A percentile compares a stretch with the other conserved stretches of the same genome.
Evolutionary conservation across 768 basidiomycete species (phyloP).

Genomic region (Amanita polypyramis): DNA sequence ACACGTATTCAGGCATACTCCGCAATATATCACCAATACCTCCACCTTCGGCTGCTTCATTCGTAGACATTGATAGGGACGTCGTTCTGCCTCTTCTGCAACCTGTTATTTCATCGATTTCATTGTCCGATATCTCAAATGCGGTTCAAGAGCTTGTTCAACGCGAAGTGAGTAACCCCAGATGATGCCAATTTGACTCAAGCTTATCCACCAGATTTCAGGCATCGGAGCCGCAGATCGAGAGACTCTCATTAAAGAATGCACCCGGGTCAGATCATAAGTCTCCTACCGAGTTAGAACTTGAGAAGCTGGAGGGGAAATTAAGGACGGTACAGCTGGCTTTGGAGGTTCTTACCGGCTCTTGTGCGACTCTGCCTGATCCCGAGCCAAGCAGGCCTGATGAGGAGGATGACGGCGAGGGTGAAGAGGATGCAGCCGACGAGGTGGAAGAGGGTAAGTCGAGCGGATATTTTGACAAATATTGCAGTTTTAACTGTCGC

Average conservation of each 20-base stretch:
- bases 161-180: conserved; percentile 31
- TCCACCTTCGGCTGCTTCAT: conserved; percentile 49
- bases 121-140: conserved; percentile 39
- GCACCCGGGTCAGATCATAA: conserved; percentile 72
- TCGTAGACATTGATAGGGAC: conserved; percentile 60
- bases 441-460: conserved; percentile 18
- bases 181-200: conserved; percentile 3
- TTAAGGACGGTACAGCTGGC: conserved; percentile 70
- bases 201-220: conserved; percentile 15
- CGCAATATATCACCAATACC: conserved; percentile 71
- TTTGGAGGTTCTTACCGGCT: conserved; percentile 81
- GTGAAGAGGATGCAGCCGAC: conserved; percentile 21
- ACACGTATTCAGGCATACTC: conserved; percentile 45
- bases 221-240: conserved; percentile 40
- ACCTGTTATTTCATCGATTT: conserved; percentile 52
- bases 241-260: conserved; percentile 51
- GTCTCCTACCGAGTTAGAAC: conserved; percentile 52
- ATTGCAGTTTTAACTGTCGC: background rate
- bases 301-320: conserved; percentile 62
- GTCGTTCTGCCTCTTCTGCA: conserved; percentile 61
- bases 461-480: background rate
- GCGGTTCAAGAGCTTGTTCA: conserved; percentile 41
- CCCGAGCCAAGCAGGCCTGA: conserved; percentile 36
- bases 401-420: conserved; percentile 27
- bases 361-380: conserved; percentile 83